Evolutionary conservation across 139 green algal genomes (phyloP).

Genomic region (Haematococcus lacustris): DNA sequence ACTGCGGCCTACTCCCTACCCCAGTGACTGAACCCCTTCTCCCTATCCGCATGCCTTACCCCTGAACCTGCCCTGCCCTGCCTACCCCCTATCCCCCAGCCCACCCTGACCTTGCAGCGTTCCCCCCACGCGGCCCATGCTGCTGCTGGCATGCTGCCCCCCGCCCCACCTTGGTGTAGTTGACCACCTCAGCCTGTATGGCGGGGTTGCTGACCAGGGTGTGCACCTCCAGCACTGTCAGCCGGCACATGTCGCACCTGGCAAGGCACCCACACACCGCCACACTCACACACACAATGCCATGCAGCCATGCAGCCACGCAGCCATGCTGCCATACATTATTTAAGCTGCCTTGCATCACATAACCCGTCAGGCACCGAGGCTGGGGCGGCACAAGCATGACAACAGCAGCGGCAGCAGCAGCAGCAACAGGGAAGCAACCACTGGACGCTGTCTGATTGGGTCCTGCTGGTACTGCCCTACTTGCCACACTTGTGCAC

Average conservation of each 20-base stretch:
- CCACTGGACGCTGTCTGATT: too few relatives aligned
- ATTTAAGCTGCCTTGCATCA: not conserved
- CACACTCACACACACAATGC: not conserved
- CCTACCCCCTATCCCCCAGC: not conserved
- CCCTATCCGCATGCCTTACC: not conserved
- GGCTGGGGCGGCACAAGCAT: too few relatives aligned
- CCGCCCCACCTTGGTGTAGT: not conserved
- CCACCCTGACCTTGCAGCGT: not conserved
- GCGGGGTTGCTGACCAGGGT: conserved; percentile 5
- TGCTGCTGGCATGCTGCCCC: not conserved
- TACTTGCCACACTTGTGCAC: too few relatives aligned
- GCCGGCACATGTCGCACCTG: conserved; percentile 12
- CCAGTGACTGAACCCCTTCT: not conserved
- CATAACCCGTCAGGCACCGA: too few relatives aligned
- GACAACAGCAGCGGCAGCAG: not conserved
- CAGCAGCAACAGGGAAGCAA: not conserved
- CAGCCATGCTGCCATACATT: not conserved
- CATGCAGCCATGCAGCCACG: not conserved
- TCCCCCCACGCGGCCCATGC: not conserved
- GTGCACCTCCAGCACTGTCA: conserved; percentile 5
- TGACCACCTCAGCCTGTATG: not conserved
- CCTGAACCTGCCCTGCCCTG: not conserved
- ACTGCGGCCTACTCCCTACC: too few relatives aligned
- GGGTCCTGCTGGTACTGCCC: too few relatives aligned
- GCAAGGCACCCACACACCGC: not conserved